Base-by-base conservation (phyloP, 352 stramenopile genomes). In the Globisporangium cystogenes region DNA sequence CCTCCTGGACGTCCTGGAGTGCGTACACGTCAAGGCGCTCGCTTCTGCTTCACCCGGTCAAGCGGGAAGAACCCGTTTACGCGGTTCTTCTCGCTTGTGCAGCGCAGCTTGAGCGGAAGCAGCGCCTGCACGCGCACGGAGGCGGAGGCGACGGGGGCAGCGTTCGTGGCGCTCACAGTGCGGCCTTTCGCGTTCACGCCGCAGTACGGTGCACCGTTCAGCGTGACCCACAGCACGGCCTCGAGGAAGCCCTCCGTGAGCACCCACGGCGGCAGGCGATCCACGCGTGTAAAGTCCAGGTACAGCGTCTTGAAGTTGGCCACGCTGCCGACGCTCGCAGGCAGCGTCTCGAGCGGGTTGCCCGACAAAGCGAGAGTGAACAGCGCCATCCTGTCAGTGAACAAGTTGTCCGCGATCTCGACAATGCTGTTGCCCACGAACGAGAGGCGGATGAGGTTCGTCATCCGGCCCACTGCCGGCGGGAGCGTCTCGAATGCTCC, bases 261-360 rank as follows among this genome's bases (percentile, higher is more conserved):
- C 21, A 36, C 39, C 51, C 51, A 56, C 8, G 20, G 8, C 0
- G 51, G 51, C 40, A 56, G 31, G 20, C 24, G 18, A 15, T n/a
- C 10, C 41, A 37, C 41, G 14, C 21, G 23, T 10, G 51, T 56
- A 29, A 50, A 21, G 23, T 56, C 51, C 8, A 56, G 27, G 27
- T 56, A 56, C n/a, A 56, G 15, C 8, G 51, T 56, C 41, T 56
- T 56, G 29, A 50, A 56, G 51, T 56, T 56, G 29, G 1, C 15
- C 14, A 43, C 20, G 41, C 20, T 42, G 41, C 51, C 51, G 4
- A 56, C 21, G 8, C 31, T 50, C 20, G 29, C 41, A 27, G 51
- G 29, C 20, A 44, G 24, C 4, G 21, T 14, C 10, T 15, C 15
- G 7, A 59, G 21, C 8, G 53, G 44, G 36, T 59, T 59, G 15